These are phyloP conservation scores for Neonectria coccinea DNA, from an alignment of 2,329 filamentous ascomycete species.

Conservation along the genomic window DNA sequence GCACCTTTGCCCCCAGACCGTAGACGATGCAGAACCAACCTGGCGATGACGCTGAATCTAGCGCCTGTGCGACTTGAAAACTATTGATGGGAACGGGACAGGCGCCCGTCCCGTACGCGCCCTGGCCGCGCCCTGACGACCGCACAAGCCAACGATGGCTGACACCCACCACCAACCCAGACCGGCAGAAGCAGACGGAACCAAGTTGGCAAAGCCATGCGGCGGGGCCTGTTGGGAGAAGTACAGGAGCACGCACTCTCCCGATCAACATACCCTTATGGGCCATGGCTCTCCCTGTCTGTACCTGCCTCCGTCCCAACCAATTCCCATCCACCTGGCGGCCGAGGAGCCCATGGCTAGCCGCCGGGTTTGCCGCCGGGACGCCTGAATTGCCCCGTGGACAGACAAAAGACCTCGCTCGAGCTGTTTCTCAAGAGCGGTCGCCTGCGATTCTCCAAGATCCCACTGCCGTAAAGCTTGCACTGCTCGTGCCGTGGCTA, in stretches of 20 bases:
- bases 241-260: slow-evolving; percentile 4
- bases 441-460: background rate
- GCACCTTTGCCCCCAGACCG: slow-evolving; percentile 17
- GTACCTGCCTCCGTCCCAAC: slow-evolving; percentile 5
- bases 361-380: slow-evolving; percentile 24
- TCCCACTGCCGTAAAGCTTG: background rate
- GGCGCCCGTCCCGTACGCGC: slow-evolving; percentile 24
- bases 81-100: slow-evolving; percentile 12
- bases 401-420: background rate
- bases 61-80: slow-evolving; percentile 26
- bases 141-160: slow-evolving; percentile 14
- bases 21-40: slow-evolving; percentile 19
- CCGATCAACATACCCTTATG: slow-evolving; percentile 11
- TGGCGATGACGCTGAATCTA: slow-evolving; percentile 21
- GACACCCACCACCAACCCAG: slow-evolving; percentile 14
- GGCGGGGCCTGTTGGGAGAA: background rate
- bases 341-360: slow-evolving; percentile 10
- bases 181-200: background rate
- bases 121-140: slow-evolving; percentile 12
- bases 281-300: slow-evolving; percentile 14
- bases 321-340: slow-evolving; percentile 7
- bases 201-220: background rate
- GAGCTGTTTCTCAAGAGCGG: background rate
- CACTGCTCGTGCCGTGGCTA: slow-evolving; percentile 14
- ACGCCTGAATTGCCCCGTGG: slow-evolving; percentile 17